phyloP scores from a whole-genome alignment of 2,329 filamentous ascomycete genomes.

The Thermomyces lanuginosus region DNA sequence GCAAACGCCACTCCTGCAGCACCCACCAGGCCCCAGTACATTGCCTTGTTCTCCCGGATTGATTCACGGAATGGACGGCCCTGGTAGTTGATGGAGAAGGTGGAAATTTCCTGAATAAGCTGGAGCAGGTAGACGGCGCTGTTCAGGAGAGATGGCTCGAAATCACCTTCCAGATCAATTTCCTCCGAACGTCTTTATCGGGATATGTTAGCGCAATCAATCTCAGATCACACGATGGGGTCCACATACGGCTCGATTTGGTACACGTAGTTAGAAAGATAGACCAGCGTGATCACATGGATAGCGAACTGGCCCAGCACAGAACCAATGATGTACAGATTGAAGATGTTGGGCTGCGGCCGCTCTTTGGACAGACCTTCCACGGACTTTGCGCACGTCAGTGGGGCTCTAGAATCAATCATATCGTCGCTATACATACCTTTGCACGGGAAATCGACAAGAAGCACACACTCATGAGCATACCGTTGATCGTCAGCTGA shows the following conservation, averaged over 20 bases:
- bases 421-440: slow-evolving; percentile 25
- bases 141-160: slow-evolving; percentile 84
- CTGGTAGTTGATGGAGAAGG: slow-evolving; percentile 98
- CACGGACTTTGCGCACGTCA: slow-evolving; percentile 44
- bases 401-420: neutral
- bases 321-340: slow-evolving; percentile 94
- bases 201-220: slow-evolving; percentile 18
- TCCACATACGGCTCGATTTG: slow-evolving; percentile 60
- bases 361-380: slow-evolving; percentile 92
- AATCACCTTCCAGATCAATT: slow-evolving; percentile 87
- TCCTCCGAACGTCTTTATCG: slow-evolving; percentile 36
- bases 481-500: slow-evolving; percentile 95
- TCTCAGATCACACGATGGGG: neutral
- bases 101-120: slow-evolving; percentile 96
- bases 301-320: slow-evolving; percentile 95
- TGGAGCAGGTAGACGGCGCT: slow-evolving; percentile 93
- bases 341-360: slow-evolving; percentile 97
- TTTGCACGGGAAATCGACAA: slow-evolving; percentile 94
- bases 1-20: slow-evolving; percentile 83
- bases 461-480: slow-evolving; percentile 99
- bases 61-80: slow-evolving; percentile 93
- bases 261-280: slow-evolving; percentile 80
- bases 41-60: slow-evolving; percentile 86
- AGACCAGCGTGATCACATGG: slow-evolving; percentile 86
- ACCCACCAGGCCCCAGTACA: slow-evolving; percentile 92